phyloP scores from a whole-genome alignment of 768 basidiomycete species.

The Naganishia antarctica region DNA sequence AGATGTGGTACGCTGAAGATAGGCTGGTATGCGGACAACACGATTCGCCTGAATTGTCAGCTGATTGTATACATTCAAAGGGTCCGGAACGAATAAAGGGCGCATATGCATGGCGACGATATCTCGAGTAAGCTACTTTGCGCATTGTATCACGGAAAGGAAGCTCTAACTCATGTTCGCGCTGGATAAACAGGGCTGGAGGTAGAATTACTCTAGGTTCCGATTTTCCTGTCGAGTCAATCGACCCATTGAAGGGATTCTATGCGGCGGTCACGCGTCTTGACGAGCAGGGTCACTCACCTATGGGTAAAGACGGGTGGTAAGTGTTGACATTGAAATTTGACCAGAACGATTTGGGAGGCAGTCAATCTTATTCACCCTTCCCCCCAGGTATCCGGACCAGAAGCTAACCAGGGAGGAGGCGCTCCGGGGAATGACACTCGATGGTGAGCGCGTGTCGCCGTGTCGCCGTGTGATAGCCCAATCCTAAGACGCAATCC shows the following conservation, averaged over 20 bases:
- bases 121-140: conserved; percentile 60
- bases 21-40: conserved; percentile 60
- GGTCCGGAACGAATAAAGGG: conserved; percentile 75
- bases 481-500: background rate
- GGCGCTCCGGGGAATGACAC: conserved; percentile 75
- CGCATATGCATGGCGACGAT: conserved; percentile 81
- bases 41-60: no score
- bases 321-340: no score
- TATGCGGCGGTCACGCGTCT: conserved; percentile 80
- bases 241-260: conserved; percentile 83
- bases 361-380: no score
- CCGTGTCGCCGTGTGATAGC: no score
- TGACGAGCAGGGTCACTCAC: conserved; percentile 64
- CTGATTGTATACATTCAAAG: conserved; percentile 40
- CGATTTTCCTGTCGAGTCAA: conserved; percentile 88
- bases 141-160: conserved; percentile 3
- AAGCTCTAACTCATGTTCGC: background rate
- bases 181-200: conserved; percentile 37
- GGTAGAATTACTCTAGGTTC: conserved; percentile 72
- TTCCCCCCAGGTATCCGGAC: conserved; percentile 60
- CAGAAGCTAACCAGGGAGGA: conserved; percentile 73
- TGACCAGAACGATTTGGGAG: background rate
- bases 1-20: conserved; percentile 88
- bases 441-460: conserved; percentile 57
- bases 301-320: conserved; percentile 81